Base-by-base conservation (phyloP, 345 rosid species). In the Eucalyptus grandis region DNA sequence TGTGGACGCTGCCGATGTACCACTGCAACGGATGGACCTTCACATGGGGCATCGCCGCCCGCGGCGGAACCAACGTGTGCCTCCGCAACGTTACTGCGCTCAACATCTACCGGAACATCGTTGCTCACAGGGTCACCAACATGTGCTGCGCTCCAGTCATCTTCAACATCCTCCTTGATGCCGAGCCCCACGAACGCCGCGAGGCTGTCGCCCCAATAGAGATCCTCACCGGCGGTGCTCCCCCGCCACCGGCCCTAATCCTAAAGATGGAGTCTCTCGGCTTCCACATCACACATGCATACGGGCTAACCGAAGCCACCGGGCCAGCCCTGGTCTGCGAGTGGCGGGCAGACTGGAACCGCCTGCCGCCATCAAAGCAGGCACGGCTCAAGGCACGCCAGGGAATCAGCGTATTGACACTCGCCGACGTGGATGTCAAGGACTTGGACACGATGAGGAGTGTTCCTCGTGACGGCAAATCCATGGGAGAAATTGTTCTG, bases 11-110 rank as follows among this genome's bases (percentile, higher is more conserved):
- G 5, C 98, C 99, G 2, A 97, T 96, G 96, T 95, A 93, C 89
- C 98, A 97, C 87, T 95, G 97, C 87, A 95, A 96, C 62, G 98
- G 98, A 2, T 97, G 99, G 99, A 93, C 95, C 21, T 95, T 96
- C 91, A 92, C 98, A 1, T 97, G 99, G 99, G 95, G 97, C 1
- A 56, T 92, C 5, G 96, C 98, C 0, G 98, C 98, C 1, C 93
- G 94, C 2, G 99, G 99, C 2, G 99, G 98, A 14, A 94, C 97
- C 82, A 97, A 94, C 72, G 93, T 95, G 5, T 97, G 98, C 88
- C 31, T 97, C 2, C 94, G 98, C 62, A 94, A 92, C 91, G 91
- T 94, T 31, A 93, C 95, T 2, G 97, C 97, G 0, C 27, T 27
- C 24, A 91, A 93, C 56, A 95, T 96, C 58, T 95, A 92, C 87